Percentiles rank a stretch among this genome's conserved stretches.
phyloP scores from a whole-genome alignment of 768 basidiomycete genomes.

The Steccherinum ochraceum region DNA sequence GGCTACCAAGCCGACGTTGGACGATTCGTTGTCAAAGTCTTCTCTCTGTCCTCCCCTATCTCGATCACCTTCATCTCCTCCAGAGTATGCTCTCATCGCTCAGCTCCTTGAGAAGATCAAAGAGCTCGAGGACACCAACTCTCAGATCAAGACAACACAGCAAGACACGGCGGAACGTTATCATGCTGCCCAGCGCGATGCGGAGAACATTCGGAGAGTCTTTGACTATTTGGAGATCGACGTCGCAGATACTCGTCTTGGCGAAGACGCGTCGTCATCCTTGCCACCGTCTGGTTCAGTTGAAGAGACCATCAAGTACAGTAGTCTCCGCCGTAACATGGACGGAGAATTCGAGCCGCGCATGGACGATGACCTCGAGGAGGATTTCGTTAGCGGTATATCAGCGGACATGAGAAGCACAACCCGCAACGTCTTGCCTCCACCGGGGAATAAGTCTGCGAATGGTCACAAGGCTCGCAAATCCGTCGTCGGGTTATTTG shows the following conservation, averaged over 20 bases:
- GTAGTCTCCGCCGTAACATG: conserved; percentile 39
- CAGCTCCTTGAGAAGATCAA: conserved; percentile 69
- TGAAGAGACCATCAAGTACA: conserved; percentile 38
- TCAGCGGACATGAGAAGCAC: conserved; percentile 22
- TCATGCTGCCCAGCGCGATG: conserved; percentile 65
- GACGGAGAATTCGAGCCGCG: conserved; percentile 8
- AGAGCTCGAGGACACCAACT: conserved; percentile 71
- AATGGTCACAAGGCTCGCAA: conserved; percentile 31
- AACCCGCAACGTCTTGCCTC: conserved; percentile 9
- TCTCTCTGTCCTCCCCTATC: conserved; percentile 11
- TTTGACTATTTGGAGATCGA: conserved; percentile 64
- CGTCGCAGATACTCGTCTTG: conserved; percentile 42
- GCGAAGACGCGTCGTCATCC: conserved; percentile 9
- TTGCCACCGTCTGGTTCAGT: conserved; percentile 15
- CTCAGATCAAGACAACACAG: conserved; percentile 61
- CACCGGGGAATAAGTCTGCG: conserved; percentile 2
- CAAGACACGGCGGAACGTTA: conserved; percentile 53
- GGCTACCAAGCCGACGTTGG: background rate
- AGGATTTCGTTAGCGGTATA: conserved; percentile 19
- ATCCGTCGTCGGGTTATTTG: conserved; percentile 61
- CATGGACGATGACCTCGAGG: conserved; percentile 11
- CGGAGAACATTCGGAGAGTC: conserved; percentile 58
- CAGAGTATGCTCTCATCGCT: conserved; percentile 49
- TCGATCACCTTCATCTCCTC: conserved; percentile 2
- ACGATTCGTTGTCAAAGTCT: conserved; percentile 12